A percentile compares a stretch with the other conserved stretches of the same genome.
phyloP scores from a whole-genome alignment of 2,329 filamentous ascomycete species.

The Colletotrichum camelliae region DNA sequence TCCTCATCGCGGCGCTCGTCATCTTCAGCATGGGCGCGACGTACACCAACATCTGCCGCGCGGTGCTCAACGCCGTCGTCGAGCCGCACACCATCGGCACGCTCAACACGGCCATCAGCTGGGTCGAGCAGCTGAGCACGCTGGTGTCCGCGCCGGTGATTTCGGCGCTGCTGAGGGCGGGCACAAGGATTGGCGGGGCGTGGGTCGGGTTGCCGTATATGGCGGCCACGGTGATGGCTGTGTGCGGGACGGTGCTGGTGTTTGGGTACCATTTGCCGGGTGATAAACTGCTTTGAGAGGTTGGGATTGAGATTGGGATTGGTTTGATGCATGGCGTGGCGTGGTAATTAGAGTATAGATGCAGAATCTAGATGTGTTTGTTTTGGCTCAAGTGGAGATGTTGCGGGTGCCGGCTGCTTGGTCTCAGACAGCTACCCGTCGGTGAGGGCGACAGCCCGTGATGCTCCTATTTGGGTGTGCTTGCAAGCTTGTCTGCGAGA shows the following conservation, averaged over 20 bases:
- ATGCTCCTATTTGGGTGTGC: too few relatives aligned
- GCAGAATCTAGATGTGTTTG: neutral
- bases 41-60: slow-evolving; percentile 47
- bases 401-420: neutral
- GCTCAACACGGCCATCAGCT: slow-evolving; percentile 56
- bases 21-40: slow-evolving; percentile 52
- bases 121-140: slow-evolving; percentile 54
- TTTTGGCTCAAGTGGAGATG: neutral
- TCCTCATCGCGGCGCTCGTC: slow-evolving; percentile 46
- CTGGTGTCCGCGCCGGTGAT: slow-evolving; percentile 52
- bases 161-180: slow-evolving; percentile 49
- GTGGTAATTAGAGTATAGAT: neutral
- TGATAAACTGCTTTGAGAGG: neutral
- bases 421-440: neutral
- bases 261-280: slow-evolving; percentile 32
- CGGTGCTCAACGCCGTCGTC: slow-evolving; percentile 57
- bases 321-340: neutral
- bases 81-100: slow-evolving; percentile 59
- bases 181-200: slow-evolving; percentile 48
- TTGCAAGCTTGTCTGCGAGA: too few relatives aligned
- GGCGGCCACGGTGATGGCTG: slow-evolving; percentile 37
- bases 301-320: neutral
- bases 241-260: slow-evolving; percentile 32
- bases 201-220: slow-evolving; percentile 59
- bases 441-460: neutral